A percentile compares a stretch with the other conserved stretches of the same genome.
These are phyloP conservation scores for Neurospora sp. DNA, from an alignment of 495 filamentous ascomycete species.

Conservation along the genomic window DNA sequence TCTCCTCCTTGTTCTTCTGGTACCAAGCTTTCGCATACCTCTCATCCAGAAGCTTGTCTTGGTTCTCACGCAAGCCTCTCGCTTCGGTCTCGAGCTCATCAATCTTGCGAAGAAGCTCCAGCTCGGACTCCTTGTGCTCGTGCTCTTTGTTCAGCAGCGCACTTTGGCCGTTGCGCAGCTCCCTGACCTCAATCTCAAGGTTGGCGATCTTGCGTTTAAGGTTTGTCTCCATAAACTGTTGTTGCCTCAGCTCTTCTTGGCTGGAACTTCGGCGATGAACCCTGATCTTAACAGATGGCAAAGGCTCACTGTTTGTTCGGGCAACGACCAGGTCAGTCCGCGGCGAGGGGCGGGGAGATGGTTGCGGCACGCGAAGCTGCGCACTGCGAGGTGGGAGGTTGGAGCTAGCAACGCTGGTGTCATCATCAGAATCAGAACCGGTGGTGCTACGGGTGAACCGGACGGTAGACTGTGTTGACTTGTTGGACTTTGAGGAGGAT, in stretches of 20 bases:
- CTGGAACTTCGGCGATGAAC: constrained; percentile 10
- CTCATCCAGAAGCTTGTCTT: neutral
- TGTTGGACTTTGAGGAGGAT: constrained; percentile 21
- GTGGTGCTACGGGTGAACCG: constrained; percentile 26
- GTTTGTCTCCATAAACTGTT: neutral
- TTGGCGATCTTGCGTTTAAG: neutral
- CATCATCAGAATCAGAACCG: constrained; percentile 9
- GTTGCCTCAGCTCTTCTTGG: neutral
- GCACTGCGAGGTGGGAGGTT: constrained; percentile 14
- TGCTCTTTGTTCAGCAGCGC: constrained; percentile 6
- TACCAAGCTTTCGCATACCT: neutral
- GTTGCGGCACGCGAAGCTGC: constrained; percentile 20
- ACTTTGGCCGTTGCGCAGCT: neutral
- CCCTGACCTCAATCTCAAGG: neutral
- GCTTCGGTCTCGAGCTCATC: neutral
- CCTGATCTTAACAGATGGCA: constrained; percentile 8
- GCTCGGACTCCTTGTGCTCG: constrained; percentile 6
- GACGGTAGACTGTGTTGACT: constrained; percentile 16
- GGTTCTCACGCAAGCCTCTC: neutral
- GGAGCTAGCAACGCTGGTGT: constrained; percentile 20
- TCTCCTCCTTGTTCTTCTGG: constrained; percentile 17
- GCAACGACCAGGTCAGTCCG: neutral
- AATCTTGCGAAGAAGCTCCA: constrained; percentile 6
- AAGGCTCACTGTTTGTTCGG: neutral
- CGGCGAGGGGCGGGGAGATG: neutral